These are phyloP conservation scores for Irpex rosettiformis DNA, from an alignment of 1,284 basidiomycete species.

Conservation along the genomic window DNA sequence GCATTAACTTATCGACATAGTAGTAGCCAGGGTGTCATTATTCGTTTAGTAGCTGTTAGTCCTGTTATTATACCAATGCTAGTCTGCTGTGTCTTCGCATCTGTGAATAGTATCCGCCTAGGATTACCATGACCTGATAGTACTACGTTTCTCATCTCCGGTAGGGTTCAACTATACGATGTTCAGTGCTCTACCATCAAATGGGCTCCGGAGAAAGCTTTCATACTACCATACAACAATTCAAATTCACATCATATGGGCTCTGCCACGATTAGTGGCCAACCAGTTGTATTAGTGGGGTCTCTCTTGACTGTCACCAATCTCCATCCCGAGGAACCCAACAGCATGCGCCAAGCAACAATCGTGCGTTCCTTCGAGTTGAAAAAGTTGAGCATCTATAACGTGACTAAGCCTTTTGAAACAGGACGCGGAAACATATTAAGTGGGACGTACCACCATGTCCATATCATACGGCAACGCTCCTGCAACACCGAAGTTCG, in stretches of 20 bases:
- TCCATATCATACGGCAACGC: conserved; percentile 7
- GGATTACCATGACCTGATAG: too few species aligned
- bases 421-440: not conserved
- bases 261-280: not conserved
- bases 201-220: too few species aligned
- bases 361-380: not conserved
- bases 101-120: too few species aligned
- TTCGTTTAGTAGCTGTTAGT: too few species aligned
- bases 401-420: not conserved
- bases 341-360: not conserved
- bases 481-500: conserved; percentile 11
- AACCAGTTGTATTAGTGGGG: not conserved
- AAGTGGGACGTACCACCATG: conserved; percentile 6
- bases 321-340: not conserved
- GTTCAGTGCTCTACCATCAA: too few species aligned
- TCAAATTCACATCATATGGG: not conserved
- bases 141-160: too few species aligned
- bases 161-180: too few species aligned
- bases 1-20: too few species aligned
- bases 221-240: too few species aligned
- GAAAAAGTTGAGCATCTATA: not conserved
- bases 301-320: not conserved
- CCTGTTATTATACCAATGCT: too few species aligned
- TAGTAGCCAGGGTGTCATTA: too few species aligned
- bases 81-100: too few species aligned